phyloP scores from a whole-genome alignment of 2,329 filamentous ascomycete genomes.

The Zasmidium citrigriseum region DNA sequence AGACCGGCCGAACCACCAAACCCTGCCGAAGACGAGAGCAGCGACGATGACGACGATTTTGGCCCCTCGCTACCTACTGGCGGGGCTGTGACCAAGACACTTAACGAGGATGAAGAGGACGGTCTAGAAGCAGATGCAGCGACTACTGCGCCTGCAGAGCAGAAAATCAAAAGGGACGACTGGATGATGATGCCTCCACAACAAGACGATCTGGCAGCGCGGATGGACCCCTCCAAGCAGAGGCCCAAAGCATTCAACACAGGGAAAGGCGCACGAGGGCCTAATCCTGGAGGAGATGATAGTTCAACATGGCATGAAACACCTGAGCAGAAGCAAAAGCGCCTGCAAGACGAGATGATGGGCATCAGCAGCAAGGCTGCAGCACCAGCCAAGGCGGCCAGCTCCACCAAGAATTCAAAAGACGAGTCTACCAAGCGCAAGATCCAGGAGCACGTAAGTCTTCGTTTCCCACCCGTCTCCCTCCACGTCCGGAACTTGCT shows the following conservation, averaged over 20 bases:
- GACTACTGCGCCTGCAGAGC: conserved; percentile 21
- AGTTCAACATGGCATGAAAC: conserved; percentile 85
- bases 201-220: conserved; percentile 53
- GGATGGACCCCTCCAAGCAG: conserved; percentile 81
- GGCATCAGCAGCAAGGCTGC: conserved; percentile 55
- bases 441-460: conserved; percentile 60
- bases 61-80: conserved; percentile 45
- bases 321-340: conserved; percentile 79
- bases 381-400: conserved; percentile 7
- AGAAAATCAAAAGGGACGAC: conserved; percentile 68
- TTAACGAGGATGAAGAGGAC: conserved; percentile 29
- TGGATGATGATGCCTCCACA: conserved; percentile 56
- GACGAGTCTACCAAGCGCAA: conserved; percentile 35
- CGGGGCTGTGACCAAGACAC: conserved; percentile 6
- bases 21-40: conserved; percentile 30
- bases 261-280: conserved; percentile 57
- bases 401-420: neutral
- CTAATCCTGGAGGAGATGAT: conserved; percentile 39
- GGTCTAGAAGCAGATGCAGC: conserved; percentile 17
- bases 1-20: conserved; percentile 42
- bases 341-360: conserved; percentile 78
- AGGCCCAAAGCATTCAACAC: conserved; percentile 81
- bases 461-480: neutral
- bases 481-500: neutral
- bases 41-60: conserved; percentile 45